These are phyloP conservation scores for Metrosideros polymorpha DNA, from an alignment of 441 rosid species.

Conservation along the genomic window DNA sequence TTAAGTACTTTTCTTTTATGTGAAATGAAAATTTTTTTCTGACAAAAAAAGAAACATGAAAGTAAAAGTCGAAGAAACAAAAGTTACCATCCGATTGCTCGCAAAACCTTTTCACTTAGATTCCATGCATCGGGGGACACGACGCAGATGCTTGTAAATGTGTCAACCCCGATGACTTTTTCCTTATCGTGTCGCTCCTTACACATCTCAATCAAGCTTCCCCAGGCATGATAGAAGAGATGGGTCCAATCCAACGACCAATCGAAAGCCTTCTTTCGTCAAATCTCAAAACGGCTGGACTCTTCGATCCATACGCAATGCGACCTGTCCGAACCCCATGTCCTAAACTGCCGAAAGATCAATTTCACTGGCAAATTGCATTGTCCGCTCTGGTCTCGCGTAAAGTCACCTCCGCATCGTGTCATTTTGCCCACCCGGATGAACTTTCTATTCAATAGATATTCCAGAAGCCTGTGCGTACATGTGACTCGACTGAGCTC, in stretches of 20 bases:
- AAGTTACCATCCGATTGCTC: background rate
- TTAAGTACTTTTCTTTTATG: too few relatives aligned
- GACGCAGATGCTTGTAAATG: background rate
- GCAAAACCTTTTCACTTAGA: background rate
- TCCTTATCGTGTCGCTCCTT: background rate
- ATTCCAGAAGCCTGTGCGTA: background rate
- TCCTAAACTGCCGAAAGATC: background rate
- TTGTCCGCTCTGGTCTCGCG: background rate
- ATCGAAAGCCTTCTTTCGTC: background rate
- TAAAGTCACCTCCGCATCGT: background rate
- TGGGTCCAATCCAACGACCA: background rate
- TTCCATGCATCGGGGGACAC: background rate
- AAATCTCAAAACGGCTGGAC: background rate
- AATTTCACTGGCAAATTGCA: background rate
- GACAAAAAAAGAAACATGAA: too few relatives aligned
- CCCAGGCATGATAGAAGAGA: background rate
- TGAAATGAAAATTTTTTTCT: too few relatives aligned
- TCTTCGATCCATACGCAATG: background rate
- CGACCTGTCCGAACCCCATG: too few relatives aligned
- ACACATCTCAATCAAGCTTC: background rate
- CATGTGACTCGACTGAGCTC: background rate
- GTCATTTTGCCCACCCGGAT: background rate
- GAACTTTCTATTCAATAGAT: background rate
- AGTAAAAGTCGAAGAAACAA: background rate
- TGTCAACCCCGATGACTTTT: background rate